phyloP scores from a whole-genome alignment of 2,329 filamentous ascomycete genomes.

The Monilinia fructigena region DNA sequence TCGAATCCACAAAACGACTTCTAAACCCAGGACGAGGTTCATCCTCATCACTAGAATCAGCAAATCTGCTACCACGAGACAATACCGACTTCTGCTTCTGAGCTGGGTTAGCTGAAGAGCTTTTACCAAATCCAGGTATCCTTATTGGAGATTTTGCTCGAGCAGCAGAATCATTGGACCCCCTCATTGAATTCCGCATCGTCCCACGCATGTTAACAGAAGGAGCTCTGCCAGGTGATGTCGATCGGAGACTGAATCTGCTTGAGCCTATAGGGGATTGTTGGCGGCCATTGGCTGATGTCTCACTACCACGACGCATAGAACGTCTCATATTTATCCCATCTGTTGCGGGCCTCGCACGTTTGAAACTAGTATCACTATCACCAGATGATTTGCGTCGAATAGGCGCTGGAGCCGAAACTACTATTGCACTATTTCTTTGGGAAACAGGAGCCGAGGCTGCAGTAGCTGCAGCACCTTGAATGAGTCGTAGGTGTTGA shows the following conservation, averaged over 20 bases:
- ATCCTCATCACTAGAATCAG: constrained; percentile 41
- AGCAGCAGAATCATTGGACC: constrained; percentile 33
- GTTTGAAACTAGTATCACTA: constrained; percentile 81
- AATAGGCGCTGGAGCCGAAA: constrained; percentile 39
- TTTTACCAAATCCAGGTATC: constrained; percentile 34
- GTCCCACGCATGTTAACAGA: constrained; percentile 44
- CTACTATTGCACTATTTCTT: constrained; percentile 19
- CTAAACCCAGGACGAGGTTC: constrained; percentile 38
- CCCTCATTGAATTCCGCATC: constrained; percentile 40
- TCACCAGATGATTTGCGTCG: constrained; percentile 60
- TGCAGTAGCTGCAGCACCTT: constrained; percentile 30
- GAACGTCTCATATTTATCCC: constrained; percentile 67
- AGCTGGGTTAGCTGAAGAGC: constrained; percentile 25
- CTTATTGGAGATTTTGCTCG: constrained; percentile 29
- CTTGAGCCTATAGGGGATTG: constrained; percentile 49
- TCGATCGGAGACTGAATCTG: constrained; percentile 67
- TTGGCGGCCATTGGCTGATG: constrained; percentile 36
- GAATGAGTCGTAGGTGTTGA: constrained; percentile 30
- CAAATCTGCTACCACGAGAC: constrained; percentile 36
- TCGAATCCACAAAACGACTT: constrained; percentile 61
- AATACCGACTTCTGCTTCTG: constrained; percentile 27
- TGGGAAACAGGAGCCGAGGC: constrained; percentile 22
- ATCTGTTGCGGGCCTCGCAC: constrained; percentile 51
- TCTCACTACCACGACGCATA: constrained; percentile 56
- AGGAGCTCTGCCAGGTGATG: constrained; percentile 58